phyloP scores from a whole-genome alignment of 73 alveolate species.

The Effrenium voratum region DNA sequence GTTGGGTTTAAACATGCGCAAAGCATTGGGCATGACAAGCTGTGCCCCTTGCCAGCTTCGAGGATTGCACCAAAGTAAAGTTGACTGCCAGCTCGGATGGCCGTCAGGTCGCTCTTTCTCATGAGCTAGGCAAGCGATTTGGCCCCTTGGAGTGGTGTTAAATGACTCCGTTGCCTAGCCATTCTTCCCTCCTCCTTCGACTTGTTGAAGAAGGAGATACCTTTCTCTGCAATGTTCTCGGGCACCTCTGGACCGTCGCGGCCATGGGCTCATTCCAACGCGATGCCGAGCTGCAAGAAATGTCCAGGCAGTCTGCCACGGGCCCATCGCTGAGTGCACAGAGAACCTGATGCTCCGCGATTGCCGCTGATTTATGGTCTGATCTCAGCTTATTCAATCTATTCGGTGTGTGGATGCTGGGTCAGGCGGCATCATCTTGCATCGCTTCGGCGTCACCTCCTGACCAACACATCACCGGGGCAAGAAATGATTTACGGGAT shows the following conservation, averaged over 20 bases:
- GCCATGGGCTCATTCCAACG: neutral
- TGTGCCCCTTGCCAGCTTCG: too few relatives aligned
- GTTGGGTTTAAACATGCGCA: neutral
- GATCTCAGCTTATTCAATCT: too few relatives aligned
- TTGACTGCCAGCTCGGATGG: too few relatives aligned
- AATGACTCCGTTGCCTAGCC: too few relatives aligned
- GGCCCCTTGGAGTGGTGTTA: too few relatives aligned
- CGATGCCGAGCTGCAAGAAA: neutral
- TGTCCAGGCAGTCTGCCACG: constrained; percentile 77
- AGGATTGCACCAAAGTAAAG: too few relatives aligned
- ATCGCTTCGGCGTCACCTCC: constrained; percentile 65
- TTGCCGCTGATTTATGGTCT: neutral
- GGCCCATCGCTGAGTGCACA: constrained; percentile 43
- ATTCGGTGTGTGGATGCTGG: neutral
- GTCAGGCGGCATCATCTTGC: constrained; percentile 39
- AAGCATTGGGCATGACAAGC: neutral
- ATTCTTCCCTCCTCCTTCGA: constrained; percentile 28
- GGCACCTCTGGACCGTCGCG: neutral
- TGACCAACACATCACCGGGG: neutral
- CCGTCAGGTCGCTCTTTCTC: too few relatives aligned
- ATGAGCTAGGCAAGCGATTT: too few relatives aligned
- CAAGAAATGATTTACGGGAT: neutral
- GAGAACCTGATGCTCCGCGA: constrained; percentile 17
- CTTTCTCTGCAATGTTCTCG: constrained; percentile 42
- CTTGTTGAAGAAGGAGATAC: constrained; percentile 18